Evolutionary conservation across 1,284 basidiomycete genomes (phyloP).

Genomic region (Ustilago hordei): DNA sequence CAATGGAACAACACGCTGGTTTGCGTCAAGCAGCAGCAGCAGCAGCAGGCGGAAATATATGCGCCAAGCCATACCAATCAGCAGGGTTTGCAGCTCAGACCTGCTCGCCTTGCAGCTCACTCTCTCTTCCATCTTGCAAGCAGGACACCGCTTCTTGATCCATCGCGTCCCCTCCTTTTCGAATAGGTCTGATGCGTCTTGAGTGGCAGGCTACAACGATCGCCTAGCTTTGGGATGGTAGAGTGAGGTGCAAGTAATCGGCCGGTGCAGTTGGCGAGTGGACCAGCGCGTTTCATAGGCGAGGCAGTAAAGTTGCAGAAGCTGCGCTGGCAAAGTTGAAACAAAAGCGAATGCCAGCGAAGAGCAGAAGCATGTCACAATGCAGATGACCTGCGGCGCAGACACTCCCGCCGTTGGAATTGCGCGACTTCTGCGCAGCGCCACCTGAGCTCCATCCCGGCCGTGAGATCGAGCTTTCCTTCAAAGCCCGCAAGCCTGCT

Average conservation of each 20-base stretch:
- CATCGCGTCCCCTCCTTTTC: not conserved
- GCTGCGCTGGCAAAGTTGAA: slow-evolving; percentile 8
- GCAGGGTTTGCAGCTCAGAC: slow-evolving; percentile 12
- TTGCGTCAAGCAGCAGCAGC: slow-evolving; percentile 3
- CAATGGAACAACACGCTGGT: slow-evolving; percentile 5
- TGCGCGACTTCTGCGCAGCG: not conserved
- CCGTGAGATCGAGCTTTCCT: not conserved
- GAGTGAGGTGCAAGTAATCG: not conserved
- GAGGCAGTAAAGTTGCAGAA: not conserved
- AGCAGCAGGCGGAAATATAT: slow-evolving; percentile 11
- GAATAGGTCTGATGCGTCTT: not conserved
- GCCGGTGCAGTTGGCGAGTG: not conserved
- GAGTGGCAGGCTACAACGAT: not conserved
- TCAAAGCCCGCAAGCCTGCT: slow-evolving; percentile 10
- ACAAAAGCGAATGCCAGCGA: not conserved
- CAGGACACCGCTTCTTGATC: not conserved
- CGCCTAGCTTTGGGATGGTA: not conserved
- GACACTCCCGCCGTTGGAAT: slow-evolving; percentile 6
- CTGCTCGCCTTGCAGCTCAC: not conserved
- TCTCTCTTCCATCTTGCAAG: not conserved
- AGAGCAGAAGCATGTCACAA: slow-evolving; percentile 8
- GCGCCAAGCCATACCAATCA: slow-evolving; percentile 30
- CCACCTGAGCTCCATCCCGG: slow-evolving; percentile 1
- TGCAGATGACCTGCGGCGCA: not conserved
- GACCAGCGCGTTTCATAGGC: not conserved